A percentile compares a stretch with the other conserved stretches of the same genome.
phyloP scores from a whole-genome alignment of 768 basidiomycete genomes.

The Pulveroboletus ravenelii region DNA sequence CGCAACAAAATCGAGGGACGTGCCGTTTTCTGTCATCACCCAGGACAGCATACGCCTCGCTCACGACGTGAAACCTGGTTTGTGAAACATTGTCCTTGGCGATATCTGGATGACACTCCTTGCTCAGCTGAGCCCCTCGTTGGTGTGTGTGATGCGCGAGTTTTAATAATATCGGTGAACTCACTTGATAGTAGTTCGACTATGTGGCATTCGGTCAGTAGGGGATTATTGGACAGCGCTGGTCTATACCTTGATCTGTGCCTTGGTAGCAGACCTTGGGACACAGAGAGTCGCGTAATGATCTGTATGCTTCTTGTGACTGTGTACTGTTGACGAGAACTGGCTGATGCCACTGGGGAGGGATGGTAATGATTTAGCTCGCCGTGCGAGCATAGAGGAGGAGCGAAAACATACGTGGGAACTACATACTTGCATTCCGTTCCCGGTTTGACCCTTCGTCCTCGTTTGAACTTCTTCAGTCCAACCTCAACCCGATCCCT shows the following conservation, averaged over 20 bases:
- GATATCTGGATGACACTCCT: conserved; percentile 44
- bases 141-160: not conserved
- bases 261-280: conserved; percentile 28
- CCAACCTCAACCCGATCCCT: not conserved
- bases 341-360: not conserved
- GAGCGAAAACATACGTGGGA: conserved; percentile 21
- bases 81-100: conserved; percentile 35
- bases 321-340: conserved; percentile 20
- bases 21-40: conserved; percentile 44
- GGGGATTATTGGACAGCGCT: not conserved
- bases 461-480: not conserved
- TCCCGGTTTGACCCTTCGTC: conserved; percentile 23
- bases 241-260: conserved; percentile 29
- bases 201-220: conserved; percentile 3
- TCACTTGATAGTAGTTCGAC: conserved; percentile 32
- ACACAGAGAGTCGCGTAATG: conserved; percentile 28
- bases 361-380: not conserved
- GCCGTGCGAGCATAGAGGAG: not conserved
- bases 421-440: conserved; percentile 6
- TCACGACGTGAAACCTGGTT: conserved; percentile 41
- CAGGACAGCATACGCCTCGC: conserved; percentile 44
- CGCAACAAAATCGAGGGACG: not conserved
- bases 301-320: conserved; percentile 14
- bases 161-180: not conserved
- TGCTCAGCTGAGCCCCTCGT: conserved; percentile 37